These are phyloP conservation scores for Cercospora sp. DNA, from an alignment of 2,329 filamentous ascomycete species.

Conservation along the genomic window DNA sequence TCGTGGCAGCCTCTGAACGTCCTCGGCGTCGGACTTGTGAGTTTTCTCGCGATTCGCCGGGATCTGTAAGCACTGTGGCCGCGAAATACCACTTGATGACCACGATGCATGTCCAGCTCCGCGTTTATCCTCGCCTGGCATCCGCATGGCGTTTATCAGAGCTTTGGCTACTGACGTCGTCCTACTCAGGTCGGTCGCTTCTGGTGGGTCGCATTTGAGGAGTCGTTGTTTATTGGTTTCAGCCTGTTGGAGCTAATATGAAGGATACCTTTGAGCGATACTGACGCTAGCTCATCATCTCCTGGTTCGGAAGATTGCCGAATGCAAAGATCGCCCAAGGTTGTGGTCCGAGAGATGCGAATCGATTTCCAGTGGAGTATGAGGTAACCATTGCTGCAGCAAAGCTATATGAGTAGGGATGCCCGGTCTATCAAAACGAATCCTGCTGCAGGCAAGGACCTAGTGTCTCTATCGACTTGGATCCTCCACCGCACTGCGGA, in stretches of 20 bases:
- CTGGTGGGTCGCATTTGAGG: background rate
- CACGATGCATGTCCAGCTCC: background rate
- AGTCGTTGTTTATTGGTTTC: conserved; percentile 1
- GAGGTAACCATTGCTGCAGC: background rate
- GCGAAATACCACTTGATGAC: background rate
- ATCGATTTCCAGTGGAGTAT: background rate
- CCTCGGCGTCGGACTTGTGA: conserved; percentile 3
- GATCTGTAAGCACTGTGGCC: background rate
- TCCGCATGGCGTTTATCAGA: background rate
- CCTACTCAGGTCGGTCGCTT: background rate
- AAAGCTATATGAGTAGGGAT: conserved; percentile 15
- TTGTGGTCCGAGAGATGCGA: background rate
- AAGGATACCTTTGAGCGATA: background rate
- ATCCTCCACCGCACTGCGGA: background rate
- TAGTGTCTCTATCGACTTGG: background rate
- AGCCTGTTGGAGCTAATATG: background rate
- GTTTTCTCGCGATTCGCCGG: conserved; percentile 10
- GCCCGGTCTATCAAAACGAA: conserved; percentile 12
- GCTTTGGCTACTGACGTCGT: background rate
- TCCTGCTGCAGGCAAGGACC: background rate
- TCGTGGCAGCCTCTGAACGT: conserved; percentile 12
- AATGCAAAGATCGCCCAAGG: background rate
- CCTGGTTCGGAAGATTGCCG: background rate
- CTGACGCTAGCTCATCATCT: background rate
- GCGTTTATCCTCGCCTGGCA: background rate